Conservation (phyloP, 257 asterid genomes). For the Forsythia suspensa region DNA sequence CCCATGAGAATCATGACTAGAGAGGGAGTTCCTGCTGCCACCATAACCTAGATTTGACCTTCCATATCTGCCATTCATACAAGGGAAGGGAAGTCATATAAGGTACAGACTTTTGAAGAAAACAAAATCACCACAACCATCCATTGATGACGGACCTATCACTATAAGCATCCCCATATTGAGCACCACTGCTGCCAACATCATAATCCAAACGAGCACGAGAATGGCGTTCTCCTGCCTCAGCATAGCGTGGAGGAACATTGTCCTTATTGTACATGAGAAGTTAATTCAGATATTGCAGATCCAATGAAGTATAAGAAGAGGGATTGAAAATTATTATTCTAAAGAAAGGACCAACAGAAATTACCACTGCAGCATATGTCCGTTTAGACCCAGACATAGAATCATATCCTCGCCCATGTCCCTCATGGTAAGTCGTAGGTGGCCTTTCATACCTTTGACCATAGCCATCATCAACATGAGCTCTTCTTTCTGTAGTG, state of each 20-base stretch:
- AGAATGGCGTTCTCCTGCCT: conserved; percentile 76
- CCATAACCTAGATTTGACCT: conserved; percentile 78
- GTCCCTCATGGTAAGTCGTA: conserved; percentile 69
- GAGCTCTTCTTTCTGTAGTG: conserved; percentile 69
- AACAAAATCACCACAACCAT: not conserved
- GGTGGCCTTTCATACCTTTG: conserved; percentile 90
- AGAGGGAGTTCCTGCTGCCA: conserved; percentile 68
- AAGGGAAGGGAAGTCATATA: not conserved
- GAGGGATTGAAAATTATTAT: too few species aligned
- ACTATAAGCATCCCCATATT: conserved; percentile 77
- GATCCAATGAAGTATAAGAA: too few species aligned
- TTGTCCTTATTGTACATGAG: conserved; percentile 49
- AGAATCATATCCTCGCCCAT: conserved; percentile 74
- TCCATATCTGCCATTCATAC: conserved; percentile 48
- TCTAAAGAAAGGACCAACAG: too few species aligned
- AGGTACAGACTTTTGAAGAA: not conserved
- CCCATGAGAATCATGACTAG: conserved; percentile 84
- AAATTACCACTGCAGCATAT: conserved; percentile 64
- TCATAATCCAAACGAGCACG: conserved; percentile 95
- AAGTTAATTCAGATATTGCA: too few species aligned
- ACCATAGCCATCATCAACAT: conserved; percentile 78
- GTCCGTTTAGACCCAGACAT: conserved; percentile 92
- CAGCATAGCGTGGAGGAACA: conserved; percentile 79
- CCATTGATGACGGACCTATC: conserved; percentile 56
- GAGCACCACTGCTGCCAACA: conserved; percentile 63